Base-by-base conservation (phyloP, 164 flowering plant species). In the Stephania cephalantha region DNA sequence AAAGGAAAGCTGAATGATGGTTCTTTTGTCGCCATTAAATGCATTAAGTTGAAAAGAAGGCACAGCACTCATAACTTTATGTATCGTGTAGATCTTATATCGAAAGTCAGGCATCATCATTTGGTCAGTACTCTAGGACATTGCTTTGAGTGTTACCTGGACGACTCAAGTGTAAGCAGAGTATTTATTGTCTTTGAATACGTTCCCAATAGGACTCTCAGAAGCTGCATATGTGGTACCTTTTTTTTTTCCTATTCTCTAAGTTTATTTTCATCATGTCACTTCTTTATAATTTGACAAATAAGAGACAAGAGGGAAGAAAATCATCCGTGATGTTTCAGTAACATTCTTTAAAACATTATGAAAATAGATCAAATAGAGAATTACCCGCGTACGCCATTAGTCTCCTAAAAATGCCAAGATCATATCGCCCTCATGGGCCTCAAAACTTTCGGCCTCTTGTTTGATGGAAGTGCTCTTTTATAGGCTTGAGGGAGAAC, bases 41-140 rank as follows among this genome's bases (percentile, higher is more conserved):
- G 98, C 86, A 76, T 89, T 80, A 88, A 90, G 82, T 76, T 91
- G 87, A 87, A 86, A 80, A 85, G 76, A 76, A 84, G 85, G 71
- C 84, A 87, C 76, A 80, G 79, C 70, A 80, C 85, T 67, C 91
- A 88, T 46, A 83, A 82, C 81, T 87, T 88, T 20, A 86, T 81
- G 85, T 87, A 83, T 64, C 90, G 89, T 65, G 78, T 92, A 70
- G 97, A 94, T 71, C 81, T 91, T 70, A 84, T 91, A 52, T 86
- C 93, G 35, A 92, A 91, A 79, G 89, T 94, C 78, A 85, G 97
- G 75, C 97, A 94, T 81, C 87, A 84, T 29, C 90, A 94, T 84
- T 86, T 94, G 82, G 98, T 88, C 80, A 85, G 97, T 73, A 86
- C 89, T 72, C 85, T 92, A 58, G 98, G 98, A 68, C 95, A 94